Conservation (phyloP, 2,329 filamentous ascomycete species). For the Teratosphaeria epicoccoides region DNA sequence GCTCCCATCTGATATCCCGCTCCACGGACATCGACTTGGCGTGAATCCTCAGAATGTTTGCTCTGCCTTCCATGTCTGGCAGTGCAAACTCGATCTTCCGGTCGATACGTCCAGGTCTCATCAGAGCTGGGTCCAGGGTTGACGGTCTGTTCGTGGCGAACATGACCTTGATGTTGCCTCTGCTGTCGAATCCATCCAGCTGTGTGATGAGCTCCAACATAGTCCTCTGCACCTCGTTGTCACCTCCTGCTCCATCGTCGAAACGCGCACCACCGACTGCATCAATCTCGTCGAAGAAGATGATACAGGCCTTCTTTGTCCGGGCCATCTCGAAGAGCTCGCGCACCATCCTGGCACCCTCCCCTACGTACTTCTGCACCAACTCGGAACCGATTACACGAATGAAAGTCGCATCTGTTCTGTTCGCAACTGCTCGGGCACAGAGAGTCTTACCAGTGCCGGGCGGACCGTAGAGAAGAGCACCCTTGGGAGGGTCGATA, state of each 20-base stretch:
- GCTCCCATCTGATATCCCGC: conserved; percentile 96
- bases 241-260: conserved; percentile 89
- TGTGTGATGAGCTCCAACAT: conserved; percentile 98
- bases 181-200: conserved; percentile 87
- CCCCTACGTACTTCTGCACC: conserved; percentile 97
- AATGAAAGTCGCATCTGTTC: conserved; percentile 97
- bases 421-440: conserved; percentile 90
- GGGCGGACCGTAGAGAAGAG: conserved; percentile 88
- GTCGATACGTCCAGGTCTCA: conserved; percentile 95
- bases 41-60: conserved; percentile 95
- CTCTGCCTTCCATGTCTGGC: conserved; percentile 90
- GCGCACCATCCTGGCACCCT: conserved; percentile 95
- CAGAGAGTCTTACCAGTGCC: conserved; percentile 99
- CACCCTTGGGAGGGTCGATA: conserved; percentile 96
- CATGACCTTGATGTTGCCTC: conserved; percentile 99
- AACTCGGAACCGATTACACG: conserved; percentile 95
- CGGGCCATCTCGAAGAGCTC: conserved; percentile 99
- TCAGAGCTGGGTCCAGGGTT: conserved; percentile 89
- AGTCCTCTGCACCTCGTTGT: conserved; percentile 95
- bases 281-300: conserved; percentile 99
- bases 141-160: conserved; percentile 96
- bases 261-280: conserved; percentile 92
- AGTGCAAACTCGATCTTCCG: conserved; percentile 98
- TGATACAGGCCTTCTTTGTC: conserved; percentile 99
- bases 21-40: conserved; percentile 99